These are phyloP conservation scores for Skeletonema potamos DNA, from an alignment of 108 stramenopile species.

Conservation along the genomic window DNA sequence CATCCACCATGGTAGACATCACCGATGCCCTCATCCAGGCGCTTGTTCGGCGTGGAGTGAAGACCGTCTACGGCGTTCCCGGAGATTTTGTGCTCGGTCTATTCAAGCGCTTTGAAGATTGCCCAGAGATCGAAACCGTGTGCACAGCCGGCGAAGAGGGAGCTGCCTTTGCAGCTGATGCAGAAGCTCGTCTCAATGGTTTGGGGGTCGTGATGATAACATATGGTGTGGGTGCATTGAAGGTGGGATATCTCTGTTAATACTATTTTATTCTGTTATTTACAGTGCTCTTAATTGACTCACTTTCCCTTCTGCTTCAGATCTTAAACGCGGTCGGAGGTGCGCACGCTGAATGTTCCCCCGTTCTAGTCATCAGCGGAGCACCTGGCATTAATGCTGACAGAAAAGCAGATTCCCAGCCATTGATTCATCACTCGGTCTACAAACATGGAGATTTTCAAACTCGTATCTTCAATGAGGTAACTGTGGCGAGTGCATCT, in stretches of 20 bases:
- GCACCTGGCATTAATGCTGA: neutral
- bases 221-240: neutral
- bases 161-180: slow-evolving; percentile 1
- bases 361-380: slow-evolving; percentile 1
- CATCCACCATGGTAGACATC: neutral
- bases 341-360: neutral
- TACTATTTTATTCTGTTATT: neutral
- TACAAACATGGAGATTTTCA: neutral
- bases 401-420: neutral
- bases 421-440: neutral
- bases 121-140: neutral
- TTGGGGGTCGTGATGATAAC: neutral
- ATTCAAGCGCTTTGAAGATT: neutral
- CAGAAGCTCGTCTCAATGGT: neutral
- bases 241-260: neutral
- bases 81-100: neutral
- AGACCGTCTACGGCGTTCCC: neutral
- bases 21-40: slow-evolving; percentile 4
- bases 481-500: neutral
- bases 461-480: neutral
- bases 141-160: slow-evolving; percentile 3
- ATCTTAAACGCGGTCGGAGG: slow-evolving; percentile 1
- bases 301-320: neutral
- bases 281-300: neutral
- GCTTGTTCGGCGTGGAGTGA: neutral